Percentiles rank a stretch among this genome's conserved stretches.
phyloP scores from a whole-genome alignment of 2,329 filamentous ascomycete species.

The Stagonosporopsis tanaceti region DNA sequence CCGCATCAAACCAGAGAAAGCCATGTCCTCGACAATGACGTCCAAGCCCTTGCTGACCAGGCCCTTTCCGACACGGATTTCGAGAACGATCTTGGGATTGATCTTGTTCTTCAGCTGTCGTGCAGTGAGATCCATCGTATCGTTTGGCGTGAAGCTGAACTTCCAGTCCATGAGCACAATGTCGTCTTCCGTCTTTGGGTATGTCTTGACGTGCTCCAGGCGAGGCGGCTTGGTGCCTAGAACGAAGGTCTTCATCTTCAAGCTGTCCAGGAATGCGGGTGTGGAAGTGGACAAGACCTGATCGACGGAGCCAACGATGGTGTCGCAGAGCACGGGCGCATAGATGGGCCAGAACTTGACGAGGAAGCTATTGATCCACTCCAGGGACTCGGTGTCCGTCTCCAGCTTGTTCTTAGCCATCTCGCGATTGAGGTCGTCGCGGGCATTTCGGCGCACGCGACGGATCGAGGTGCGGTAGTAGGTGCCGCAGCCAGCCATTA shows the following conservation, averaged over 20 bases:
- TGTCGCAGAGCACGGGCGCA: conserved; percentile 89
- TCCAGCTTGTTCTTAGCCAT: conserved; percentile 87
- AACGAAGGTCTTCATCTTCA: conserved; percentile 92
- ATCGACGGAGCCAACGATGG: conserved; percentile 91
- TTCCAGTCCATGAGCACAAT: conserved; percentile 99
- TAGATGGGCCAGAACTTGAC: conserved; percentile 99
- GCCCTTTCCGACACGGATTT: conserved; percentile 93
- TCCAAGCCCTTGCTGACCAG: conserved; percentile 97
- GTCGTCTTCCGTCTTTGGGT: conserved; percentile 94
- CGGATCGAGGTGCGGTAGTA: conserved; percentile 97
- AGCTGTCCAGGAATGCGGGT: conserved; percentile 88
- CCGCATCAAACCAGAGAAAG: conserved; percentile 93
- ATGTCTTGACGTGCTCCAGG: conserved; percentile 97
- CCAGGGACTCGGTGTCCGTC: conserved; percentile 88
- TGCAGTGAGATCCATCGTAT: conserved; percentile 87
- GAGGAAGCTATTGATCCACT: conserved; percentile 99
- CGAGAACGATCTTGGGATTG: conserved; percentile 94
- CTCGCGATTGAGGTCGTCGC: conserved; percentile 91
- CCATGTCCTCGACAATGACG: conserved; percentile 97
- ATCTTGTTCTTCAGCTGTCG: conserved; percentile 93
- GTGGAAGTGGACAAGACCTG: conserved; percentile 94
- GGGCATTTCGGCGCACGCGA: conserved; percentile 91
- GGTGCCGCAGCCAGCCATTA: conserved; percentile 91
- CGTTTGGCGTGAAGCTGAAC: conserved; percentile 98
- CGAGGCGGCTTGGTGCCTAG: conserved; percentile 94